Evolutionary conservation across 2,329 filamentous ascomycete species (phyloP), one percentile per base, ranked within the genome.

Genomic region (Metarhizium album): DNA sequence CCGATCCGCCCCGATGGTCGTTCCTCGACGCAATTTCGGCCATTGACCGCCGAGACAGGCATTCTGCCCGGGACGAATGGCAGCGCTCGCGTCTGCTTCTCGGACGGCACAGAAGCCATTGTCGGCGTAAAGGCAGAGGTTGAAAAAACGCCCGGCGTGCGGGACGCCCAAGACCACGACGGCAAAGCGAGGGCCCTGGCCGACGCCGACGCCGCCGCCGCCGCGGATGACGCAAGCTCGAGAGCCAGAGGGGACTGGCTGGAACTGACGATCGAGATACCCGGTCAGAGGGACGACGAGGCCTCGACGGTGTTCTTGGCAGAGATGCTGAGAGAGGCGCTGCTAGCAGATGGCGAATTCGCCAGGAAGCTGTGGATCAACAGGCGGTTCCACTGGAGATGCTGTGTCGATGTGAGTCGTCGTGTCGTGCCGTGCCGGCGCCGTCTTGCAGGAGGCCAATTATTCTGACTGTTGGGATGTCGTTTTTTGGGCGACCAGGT

Each of bases 101-200:
- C 90, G 3, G 93, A 98, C 66, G 93, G 93, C 47, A 95, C 90
- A 1, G 93, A 98, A 69, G 93, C 93, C 6, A 85, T 98, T 54
- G 93, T 96, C 5, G 93, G 93, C 45, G 84, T 96, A 54, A 98
- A 97, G 71, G 90, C 88, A 1, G 91, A 97, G 70, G 87, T 97
- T 3, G 90, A 95, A 67, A 84, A 80, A 72, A 89, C 84, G 45
- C 58, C 59, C 18, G 57, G 58, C 38, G 58, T 54, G 42, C 62
- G 55, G 48, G 59, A 58, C 43, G 62, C 57, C 42, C 59, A 62
- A 6, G 55, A 59, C 23, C 46, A 47, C 24, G 56, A 62, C 53
- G 55, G 53, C 46, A 49, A 48, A 22, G 16, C 47, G 14, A 45
- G 22, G 13, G 35, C 42, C 46, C 46, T 43, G 58, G 33, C 67